A percentile compares a stretch with the other conserved stretches of the same genome.
These are phyloP conservation scores for Podaxis sp. DNA, from an alignment of 768 basidiomycete species.

Conservation along the genomic window DNA sequence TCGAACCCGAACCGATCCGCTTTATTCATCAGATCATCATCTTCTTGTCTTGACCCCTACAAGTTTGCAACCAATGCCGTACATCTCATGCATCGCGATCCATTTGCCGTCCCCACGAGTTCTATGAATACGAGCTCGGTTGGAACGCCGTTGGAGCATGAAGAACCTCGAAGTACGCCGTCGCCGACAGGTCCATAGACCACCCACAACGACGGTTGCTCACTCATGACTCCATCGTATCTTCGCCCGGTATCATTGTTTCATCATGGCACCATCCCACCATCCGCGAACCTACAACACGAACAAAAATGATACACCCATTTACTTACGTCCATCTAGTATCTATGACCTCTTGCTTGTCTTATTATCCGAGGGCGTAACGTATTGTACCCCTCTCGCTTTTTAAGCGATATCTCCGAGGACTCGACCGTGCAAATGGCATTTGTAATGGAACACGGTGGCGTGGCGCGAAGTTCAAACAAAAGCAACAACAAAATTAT, in stretches of 20 bases:
- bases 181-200: not conserved
- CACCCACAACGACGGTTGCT: not conserved
- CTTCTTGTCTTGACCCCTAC: not conserved
- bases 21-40: not conserved
- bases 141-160: not conserved
- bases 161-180: not conserved
- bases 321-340: not conserved
- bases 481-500: not conserved
- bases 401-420: constrained; percentile 3
- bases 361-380: not conserved
- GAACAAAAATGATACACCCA: not conserved
- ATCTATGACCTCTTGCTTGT: not conserved
- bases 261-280: not conserved
- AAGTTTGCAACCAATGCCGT: not conserved
- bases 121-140: not conserved
- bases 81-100: not conserved
- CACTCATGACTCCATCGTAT: not conserved
- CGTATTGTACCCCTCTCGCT: not conserved
- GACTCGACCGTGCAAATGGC: not conserved
- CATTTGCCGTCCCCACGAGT: not conserved
- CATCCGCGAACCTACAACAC: not conserved
- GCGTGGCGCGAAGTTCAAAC: not conserved
- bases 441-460: not conserved
- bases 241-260: not conserved
- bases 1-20: not conserved